A percentile compares a stretch with the other conserved stretches of the same genome.
phyloP scores from a whole-genome alignment of 192 early-diverging fungal genomes.

The Coemansia sp. region DNA sequence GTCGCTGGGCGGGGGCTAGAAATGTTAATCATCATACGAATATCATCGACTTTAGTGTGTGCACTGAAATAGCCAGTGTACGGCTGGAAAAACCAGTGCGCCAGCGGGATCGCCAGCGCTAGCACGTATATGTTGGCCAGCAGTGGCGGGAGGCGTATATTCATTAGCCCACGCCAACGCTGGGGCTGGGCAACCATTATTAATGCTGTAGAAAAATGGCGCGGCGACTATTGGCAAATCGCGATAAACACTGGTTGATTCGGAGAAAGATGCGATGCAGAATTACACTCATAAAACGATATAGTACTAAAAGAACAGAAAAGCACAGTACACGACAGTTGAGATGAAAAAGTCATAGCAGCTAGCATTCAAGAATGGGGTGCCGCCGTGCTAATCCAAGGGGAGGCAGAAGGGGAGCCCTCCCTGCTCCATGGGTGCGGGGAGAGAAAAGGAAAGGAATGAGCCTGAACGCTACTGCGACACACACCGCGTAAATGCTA shows the following conservation, averaged over 20 bases:
- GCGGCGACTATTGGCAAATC: background rate
- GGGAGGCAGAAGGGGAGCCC: background rate
- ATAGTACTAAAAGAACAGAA: background rate
- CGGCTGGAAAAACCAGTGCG: conserved; percentile 13
- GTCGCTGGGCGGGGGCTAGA: background rate
- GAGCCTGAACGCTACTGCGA: background rate
- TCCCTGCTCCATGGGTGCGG: background rate
- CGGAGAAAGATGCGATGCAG: background rate
- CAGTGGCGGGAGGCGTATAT: conserved; percentile 7
- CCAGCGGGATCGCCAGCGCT: conserved; percentile 15
- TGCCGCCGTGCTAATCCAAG: background rate
- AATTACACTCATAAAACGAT: background rate
- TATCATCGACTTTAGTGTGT: conserved; percentile 6
- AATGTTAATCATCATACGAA: background rate
- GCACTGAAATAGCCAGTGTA: conserved; percentile 6
- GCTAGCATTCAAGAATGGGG: background rate
- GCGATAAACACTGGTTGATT: background rate
- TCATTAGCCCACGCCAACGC: background rate
- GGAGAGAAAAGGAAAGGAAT: background rate
- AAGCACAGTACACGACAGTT: background rate
- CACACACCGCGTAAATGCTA: background rate
- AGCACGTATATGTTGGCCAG: conserved; percentile 19
- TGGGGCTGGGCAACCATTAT: conserved; percentile 13
- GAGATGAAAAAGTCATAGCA: background rate
- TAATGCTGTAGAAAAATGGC: background rate